Conservation (phyloP, 179 eudicot genomes). For the Beta corolliflora region DNA sequence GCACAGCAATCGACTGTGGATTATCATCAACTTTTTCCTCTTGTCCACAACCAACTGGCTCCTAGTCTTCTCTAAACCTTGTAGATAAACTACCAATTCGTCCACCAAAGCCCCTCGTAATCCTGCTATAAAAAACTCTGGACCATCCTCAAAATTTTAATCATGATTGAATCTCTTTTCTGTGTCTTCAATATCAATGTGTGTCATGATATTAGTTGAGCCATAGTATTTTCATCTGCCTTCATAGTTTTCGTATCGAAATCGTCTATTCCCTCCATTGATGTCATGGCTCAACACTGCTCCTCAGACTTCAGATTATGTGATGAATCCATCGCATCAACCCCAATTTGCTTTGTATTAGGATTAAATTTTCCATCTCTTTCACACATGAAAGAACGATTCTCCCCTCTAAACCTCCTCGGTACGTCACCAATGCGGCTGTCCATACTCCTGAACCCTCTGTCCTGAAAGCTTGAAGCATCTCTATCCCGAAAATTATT, state of each 20-base stretch:
- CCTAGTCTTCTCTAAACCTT: constrained; percentile 30
- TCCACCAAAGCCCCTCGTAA: constrained; percentile 26
- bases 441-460: constrained; percentile 36
- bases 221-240: constrained; percentile 27
- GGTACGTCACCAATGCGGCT: constrained; percentile 30
- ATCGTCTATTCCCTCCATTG: constrained; percentile 32
- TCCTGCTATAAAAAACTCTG: constrained; percentile 26
- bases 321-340: constrained; percentile 32
- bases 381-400: constrained; percentile 20
- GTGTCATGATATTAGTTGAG: constrained; percentile 24
- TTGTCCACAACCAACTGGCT: constrained; percentile 22
- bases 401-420: constrained; percentile 38
- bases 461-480: constrained; percentile 31
- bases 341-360: constrained; percentile 27
- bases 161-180: constrained; percentile 28
- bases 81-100: constrained; percentile 19
- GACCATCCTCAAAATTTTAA: constrained; percentile 20
- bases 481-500: constrained; percentile 31
- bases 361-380: constrained; percentile 30
- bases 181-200: constrained; percentile 23
- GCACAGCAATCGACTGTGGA: constrained; percentile 2
- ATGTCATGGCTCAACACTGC: constrained; percentile 32
- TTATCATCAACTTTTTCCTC: constrained; percentile 28
- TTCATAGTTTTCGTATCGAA: constrained; percentile 31
- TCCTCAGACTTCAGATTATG: constrained; percentile 28